Percentiles rank a stretch among this genome's conserved stretches.
phyloP scores from a whole-genome alignment of 2,329 filamentous ascomycete species.

The Scleromitrula shiraiana region DNA sequence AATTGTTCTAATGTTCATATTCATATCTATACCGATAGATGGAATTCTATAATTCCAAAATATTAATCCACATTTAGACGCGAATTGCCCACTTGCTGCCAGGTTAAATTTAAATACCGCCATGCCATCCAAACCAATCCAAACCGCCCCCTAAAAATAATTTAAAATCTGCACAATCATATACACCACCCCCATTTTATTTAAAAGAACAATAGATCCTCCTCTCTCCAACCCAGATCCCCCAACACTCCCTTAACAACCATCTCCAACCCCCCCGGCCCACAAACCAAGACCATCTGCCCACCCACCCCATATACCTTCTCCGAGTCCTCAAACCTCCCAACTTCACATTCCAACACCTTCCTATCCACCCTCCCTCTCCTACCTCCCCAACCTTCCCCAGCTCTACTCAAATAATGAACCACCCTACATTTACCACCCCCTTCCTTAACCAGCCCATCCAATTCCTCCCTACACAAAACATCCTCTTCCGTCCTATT shows the following conservation, averaged over 20 bases:
- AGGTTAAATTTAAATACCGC: too few relatives aligned
- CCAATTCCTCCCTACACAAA: constrained; percentile 67
- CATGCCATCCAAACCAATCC: too few relatives aligned
- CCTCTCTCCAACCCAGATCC: constrained; percentile 61
- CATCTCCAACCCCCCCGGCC: constrained; percentile 67
- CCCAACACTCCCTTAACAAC: constrained; percentile 48
- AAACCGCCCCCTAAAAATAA: neutral
- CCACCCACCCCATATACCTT: constrained; percentile 26
- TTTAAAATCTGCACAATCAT: neutral
- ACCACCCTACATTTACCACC: constrained; percentile 53
- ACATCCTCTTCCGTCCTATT: constrained; percentile 76
- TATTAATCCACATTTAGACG: too few relatives aligned
- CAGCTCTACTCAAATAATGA: constrained; percentile 60
- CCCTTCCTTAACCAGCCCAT: constrained; percentile 48
- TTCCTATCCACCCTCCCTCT: constrained; percentile 58
- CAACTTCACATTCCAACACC: constrained; percentile 53
- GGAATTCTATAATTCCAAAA: neutral
- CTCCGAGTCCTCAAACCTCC: constrained; percentile 26
- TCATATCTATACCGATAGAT: too few relatives aligned
- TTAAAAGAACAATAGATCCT: constrained; percentile 72
- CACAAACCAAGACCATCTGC: constrained; percentile 69
- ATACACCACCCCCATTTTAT: neutral
- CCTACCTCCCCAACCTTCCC: constrained; percentile 57
- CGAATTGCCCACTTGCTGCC: too few relatives aligned
- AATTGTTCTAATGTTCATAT: neutral